phyloP scores from a whole-genome alignment of 805 yeast genomes.

The Naumovozyma castellii region DNA sequence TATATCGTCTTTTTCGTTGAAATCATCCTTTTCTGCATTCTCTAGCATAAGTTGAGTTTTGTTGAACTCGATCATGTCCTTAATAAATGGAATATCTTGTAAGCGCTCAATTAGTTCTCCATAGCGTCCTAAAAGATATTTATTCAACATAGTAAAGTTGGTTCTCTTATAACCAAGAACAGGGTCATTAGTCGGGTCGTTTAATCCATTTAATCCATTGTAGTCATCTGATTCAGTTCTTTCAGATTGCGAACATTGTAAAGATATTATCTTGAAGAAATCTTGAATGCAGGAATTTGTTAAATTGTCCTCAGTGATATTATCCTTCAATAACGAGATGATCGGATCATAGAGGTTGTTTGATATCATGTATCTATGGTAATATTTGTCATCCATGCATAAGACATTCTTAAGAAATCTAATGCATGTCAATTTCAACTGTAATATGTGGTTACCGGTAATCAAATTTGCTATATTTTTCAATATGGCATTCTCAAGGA shows the following conservation, averaged over 20 bases:
- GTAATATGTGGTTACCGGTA: conserved; percentile 31
- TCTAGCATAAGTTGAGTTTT: neutral
- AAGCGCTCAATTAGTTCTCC: conserved; percentile 26
- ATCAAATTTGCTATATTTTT: conserved; percentile 46
- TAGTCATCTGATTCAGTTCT: conserved; percentile 5
- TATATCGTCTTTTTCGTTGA: conserved; percentile 3
- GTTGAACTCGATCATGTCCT: conserved; percentile 10
- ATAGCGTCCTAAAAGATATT: conserved; percentile 26
- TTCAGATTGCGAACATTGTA: conserved; percentile 10
- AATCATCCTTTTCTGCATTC: neutral
- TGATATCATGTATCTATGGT: conserved; percentile 47
- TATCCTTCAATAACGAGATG: conserved; percentile 40
- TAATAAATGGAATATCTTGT: conserved; percentile 23
- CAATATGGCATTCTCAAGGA: conserved; percentile 50
- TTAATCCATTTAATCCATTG: neutral
- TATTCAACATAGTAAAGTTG: conserved; percentile 23
- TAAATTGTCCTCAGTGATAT: conserved; percentile 46
- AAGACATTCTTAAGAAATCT: conserved; percentile 59
- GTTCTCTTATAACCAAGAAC: conserved; percentile 9
- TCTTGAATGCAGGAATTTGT: conserved; percentile 70
- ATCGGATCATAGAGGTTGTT: conserved; percentile 43
- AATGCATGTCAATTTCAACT: conserved; percentile 56
- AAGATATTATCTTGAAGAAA: conserved; percentile 42
- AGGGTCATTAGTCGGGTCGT: neutral
- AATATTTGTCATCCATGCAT: conserved; percentile 51